A percentile compares a stretch with the other conserved stretches of the same genome.
Conservation (phyloP, 2,329 filamentous ascomycete species). For the Colletotrichum orchidophilum region DNA sequence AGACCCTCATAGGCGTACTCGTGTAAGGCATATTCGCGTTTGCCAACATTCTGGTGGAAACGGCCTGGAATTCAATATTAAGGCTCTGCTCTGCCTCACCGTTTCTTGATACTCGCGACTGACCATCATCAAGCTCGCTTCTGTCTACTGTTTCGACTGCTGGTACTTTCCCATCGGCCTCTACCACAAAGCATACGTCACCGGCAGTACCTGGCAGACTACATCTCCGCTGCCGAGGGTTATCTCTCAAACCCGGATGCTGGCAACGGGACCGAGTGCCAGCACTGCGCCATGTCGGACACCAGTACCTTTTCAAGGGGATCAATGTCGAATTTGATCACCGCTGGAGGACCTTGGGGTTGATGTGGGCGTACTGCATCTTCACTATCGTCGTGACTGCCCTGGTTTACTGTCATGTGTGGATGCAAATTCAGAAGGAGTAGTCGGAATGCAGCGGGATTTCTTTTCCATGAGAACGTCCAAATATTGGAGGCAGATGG, state of each 20-base stretch:
- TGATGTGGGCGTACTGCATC: conserved; percentile 61
- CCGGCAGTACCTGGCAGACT: conserved; percentile 39
- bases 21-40: conserved; percentile 75
- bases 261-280: conserved; percentile 51
- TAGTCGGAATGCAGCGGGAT: not conserved
- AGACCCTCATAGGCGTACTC: conserved; percentile 74
- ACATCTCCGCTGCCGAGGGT: conserved; percentile 24
- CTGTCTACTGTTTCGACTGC: conserved; percentile 69
- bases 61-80: conserved; percentile 73
- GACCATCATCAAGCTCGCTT: not conserved
- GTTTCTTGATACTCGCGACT: not conserved
- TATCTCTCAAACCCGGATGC: conserved; percentile 25
- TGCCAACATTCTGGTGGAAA: conserved; percentile 68
- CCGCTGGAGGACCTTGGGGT: conserved; percentile 64
- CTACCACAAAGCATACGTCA: conserved; percentile 65
- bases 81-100: too few relatives aligned
- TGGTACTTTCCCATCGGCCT: conserved; percentile 77
- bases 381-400: conserved; percentile 59
- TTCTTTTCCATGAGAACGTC: not conserved
- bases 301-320: conserved; percentile 46
- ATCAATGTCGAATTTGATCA: conserved; percentile 56
- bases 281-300: conserved; percentile 50
- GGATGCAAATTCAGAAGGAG: conserved; percentile 38
- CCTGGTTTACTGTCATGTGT: conserved; percentile 56
- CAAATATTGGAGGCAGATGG: not conserved